These are phyloP conservation scores for Zygosaccharomyces bailii DNA, from an alignment of 805 yeast species.

Conservation along the genomic window DNA sequence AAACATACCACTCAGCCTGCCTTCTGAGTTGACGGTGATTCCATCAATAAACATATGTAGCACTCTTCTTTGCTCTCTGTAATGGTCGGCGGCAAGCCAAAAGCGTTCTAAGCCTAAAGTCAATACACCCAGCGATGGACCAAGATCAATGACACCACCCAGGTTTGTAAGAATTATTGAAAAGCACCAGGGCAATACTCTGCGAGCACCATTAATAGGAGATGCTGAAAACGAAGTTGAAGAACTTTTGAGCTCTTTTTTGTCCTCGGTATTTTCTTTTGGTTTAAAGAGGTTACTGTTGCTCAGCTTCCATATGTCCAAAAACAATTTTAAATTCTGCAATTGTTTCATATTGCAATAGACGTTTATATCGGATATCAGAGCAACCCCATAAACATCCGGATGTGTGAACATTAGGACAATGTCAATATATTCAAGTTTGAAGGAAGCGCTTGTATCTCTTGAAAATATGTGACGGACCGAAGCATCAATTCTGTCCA, in stretches of 20 bases:
- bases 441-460: conserved; percentile 75
- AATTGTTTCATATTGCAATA: conserved; percentile 77
- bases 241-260: not conserved
- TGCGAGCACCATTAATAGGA: conserved; percentile 23
- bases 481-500: conserved; percentile 62
- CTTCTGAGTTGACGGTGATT: conserved; percentile 54
- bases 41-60: conserved; percentile 57
- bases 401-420: conserved; percentile 48
- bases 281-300: conserved; percentile 27
- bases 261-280: conserved; percentile 8
- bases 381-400: conserved; percentile 47
- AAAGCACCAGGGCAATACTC: conserved; percentile 70
- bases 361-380: conserved; percentile 52
- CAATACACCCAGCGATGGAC: conserved; percentile 74
- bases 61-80: conserved; percentile 66
- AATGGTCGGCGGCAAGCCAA: conserved; percentile 69
- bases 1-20: conserved; percentile 77
- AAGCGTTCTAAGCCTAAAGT: conserved; percentile 51
- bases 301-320: conserved; percentile 75
- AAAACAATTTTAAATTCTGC: conserved; percentile 80
- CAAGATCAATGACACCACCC: conserved; percentile 64
- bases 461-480: conserved; percentile 89
- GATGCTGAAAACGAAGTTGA: conserved; percentile 14
- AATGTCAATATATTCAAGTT: conserved; percentile 45
- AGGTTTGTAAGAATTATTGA: conserved; percentile 54